Conservation (phyloP, 2,329 filamentous ascomycete species). For the Ceratocystis lukuohia region DNA sequence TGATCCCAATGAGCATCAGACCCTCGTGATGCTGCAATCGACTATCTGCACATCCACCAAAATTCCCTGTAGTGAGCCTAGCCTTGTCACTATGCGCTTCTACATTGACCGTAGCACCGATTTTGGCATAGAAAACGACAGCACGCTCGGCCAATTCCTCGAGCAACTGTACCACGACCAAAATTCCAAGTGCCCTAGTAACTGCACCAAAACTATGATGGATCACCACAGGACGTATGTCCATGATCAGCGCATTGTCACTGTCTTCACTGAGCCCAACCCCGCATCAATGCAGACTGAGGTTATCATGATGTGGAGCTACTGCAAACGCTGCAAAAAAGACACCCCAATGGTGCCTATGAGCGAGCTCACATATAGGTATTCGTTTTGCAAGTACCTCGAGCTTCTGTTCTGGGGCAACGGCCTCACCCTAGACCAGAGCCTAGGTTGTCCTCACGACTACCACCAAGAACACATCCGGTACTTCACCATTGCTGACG, state of each 20-base stretch:
- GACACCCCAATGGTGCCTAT: constrained; percentile 83
- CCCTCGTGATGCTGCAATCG: constrained; percentile 88
- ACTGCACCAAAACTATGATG: constrained; percentile 76
- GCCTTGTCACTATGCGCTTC: constrained; percentile 78
- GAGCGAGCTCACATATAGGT: constrained; percentile 92
- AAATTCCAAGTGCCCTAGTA: constrained; percentile 65
- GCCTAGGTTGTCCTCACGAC: constrained; percentile 69
- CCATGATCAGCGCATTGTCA: constrained; percentile 86
- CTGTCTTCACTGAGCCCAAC: constrained; percentile 62
- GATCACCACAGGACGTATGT: constrained; percentile 96
- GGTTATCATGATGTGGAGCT: constrained; percentile 94
- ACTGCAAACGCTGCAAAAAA: constrained; percentile 80
- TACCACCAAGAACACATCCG: constrained; percentile 83
- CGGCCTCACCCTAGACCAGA: constrained; percentile 59
- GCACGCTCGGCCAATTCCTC: constrained; percentile 86
- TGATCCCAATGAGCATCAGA: constrained; percentile 89
- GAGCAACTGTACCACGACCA: constrained; percentile 74
- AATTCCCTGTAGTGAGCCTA: constrained; percentile 82
- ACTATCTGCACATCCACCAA: constrained; percentile 88
- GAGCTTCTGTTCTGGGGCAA: constrained; percentile 94
- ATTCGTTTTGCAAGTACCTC: constrained; percentile 97
- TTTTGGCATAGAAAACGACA: constrained; percentile 63
- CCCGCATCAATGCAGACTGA: constrained; percentile 34
- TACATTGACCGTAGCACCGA: constrained; percentile 83
- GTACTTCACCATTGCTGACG: constrained; percentile 80